Percentiles rank a stretch among this genome's conserved stretches.
Evolutionary conservation across 306 rosid genomes (phyloP).

Genomic region (Medicago lupulina): DNA sequence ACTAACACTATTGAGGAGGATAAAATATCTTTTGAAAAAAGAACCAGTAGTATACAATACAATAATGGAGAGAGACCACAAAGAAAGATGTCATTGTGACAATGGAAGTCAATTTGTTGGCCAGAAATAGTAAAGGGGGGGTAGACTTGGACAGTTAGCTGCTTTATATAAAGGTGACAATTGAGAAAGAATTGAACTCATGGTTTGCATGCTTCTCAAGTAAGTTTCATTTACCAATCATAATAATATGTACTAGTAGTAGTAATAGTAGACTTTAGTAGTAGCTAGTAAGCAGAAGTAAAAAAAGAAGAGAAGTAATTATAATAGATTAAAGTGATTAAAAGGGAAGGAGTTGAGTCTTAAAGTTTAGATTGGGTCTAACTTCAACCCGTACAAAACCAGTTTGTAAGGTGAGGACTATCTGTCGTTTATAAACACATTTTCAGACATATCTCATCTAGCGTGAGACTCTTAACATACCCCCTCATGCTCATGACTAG

Average conservation of each 20-base stretch:
- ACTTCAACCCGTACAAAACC: background rate
- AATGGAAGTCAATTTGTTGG: slow-evolving; percentile 16
- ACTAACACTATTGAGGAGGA: background rate
- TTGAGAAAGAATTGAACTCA: slow-evolving; percentile 37
- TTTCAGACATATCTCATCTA: background rate
- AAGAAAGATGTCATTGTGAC: background rate
- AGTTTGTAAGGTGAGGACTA: background rate
- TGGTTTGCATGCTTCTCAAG: slow-evolving; percentile 40
- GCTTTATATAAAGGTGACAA: slow-evolving; percentile 44
- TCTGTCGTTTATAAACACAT: background rate
- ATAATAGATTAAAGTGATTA: slow-evolving; percentile 19
- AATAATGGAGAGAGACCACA: slow-evolving; percentile 12
- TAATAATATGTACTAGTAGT: slow-evolving; percentile 27
- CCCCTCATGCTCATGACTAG: background rate
- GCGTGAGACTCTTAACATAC: background rate
- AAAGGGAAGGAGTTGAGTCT: slow-evolving; percentile 16
- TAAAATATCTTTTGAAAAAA: too few relatives aligned
- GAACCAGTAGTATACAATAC: too few relatives aligned
- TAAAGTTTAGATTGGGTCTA: background rate
- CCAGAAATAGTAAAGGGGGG: slow-evolving; percentile 23
- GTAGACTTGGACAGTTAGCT: slow-evolving; percentile 33
- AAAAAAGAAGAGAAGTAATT: slow-evolving; percentile 11
- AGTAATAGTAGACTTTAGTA: background rate
- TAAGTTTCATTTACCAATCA: slow-evolving; percentile 42
- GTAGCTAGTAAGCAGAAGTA: background rate